Conservation (phyloP, 1,284 basidiomycete species). For the Amylostereum areolatum region DNA sequence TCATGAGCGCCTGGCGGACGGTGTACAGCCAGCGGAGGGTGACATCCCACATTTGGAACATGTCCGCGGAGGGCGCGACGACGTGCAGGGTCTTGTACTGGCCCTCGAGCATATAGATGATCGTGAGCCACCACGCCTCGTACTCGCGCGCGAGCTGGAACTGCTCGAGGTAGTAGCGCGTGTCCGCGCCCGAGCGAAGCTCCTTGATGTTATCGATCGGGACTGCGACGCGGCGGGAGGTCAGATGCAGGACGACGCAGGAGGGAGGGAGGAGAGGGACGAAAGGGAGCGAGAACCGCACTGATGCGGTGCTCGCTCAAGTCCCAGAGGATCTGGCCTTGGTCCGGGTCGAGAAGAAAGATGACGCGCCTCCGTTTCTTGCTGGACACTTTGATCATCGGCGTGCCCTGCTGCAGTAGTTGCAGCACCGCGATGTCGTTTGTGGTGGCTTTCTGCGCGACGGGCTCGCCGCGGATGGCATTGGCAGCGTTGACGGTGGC, state of each 20-base stretch:
- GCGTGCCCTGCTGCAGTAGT: slow-evolving; percentile 52
- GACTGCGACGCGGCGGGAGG: slow-evolving; percentile 38
- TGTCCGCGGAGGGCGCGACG: slow-evolving; percentile 68
- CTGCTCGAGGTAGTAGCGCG: slow-evolving; percentile 75
- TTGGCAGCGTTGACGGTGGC: too few relatives aligned
- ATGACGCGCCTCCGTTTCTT: slow-evolving; percentile 75
- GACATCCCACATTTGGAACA: slow-evolving; percentile 64
- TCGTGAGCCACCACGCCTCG: slow-evolving; percentile 71
- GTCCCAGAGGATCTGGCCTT: slow-evolving; percentile 81
- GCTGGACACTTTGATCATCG: slow-evolving; percentile 86
- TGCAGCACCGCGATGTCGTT: slow-evolving; percentile 42
- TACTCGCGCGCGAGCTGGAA: slow-evolving; percentile 60
- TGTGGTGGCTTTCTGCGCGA: slow-evolving; percentile 16
- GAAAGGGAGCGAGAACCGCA: slow-evolving; percentile 33
- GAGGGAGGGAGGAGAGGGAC: neutral
- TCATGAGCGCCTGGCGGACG: slow-evolving; percentile 65
- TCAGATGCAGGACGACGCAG: too few relatives aligned
- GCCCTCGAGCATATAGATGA: slow-evolving; percentile 71
- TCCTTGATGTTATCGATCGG: slow-evolving; percentile 91
- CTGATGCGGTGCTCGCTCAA: slow-evolving; percentile 73
- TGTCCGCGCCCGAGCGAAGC: slow-evolving; percentile 74
- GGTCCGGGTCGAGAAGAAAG: slow-evolving; percentile 75
- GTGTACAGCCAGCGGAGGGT: slow-evolving; percentile 55
- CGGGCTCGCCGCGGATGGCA: neutral
- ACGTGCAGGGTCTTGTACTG: slow-evolving; percentile 92